Evolutionary conservation across 1,284 basidiomycete genomes (phyloP).

Genomic region (Tilletia walkeri): DNA sequence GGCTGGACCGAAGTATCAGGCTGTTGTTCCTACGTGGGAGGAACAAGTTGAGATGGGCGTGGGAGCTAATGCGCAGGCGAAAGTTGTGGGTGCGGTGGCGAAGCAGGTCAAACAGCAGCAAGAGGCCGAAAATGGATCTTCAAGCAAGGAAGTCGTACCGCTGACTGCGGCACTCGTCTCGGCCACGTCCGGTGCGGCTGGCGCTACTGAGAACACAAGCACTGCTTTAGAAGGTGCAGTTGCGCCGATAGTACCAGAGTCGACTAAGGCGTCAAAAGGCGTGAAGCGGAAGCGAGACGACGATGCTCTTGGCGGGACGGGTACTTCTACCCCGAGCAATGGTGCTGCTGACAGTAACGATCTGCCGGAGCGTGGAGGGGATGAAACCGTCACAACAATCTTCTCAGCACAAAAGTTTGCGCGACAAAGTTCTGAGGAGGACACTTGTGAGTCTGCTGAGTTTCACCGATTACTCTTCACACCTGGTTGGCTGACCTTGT

Average conservation of each 20-base stretch:
- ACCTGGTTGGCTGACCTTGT: too few relatives aligned
- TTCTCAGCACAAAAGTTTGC: conserved; percentile 37
- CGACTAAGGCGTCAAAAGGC: background rate
- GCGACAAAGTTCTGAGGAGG: background rate
- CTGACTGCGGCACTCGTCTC: conserved; percentile 9
- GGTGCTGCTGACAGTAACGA: background rate
- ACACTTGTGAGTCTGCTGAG: background rate
- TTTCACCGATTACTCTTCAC: too few relatives aligned
- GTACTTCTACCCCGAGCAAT: background rate
- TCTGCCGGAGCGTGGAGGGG: conserved; percentile 66
- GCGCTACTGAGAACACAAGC: conserved; percentile 1
- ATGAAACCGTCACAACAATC: conserved; percentile 69
- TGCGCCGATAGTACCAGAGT: background rate
- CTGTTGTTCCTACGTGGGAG: conserved; percentile 55
- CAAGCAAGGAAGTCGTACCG: conserved; percentile 17
- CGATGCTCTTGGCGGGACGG: conserved; percentile 2
- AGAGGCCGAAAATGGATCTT: conserved; percentile 24
- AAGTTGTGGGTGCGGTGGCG: conserved; percentile 17
- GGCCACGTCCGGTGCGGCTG: background rate
- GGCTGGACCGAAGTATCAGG: conserved; percentile 82
- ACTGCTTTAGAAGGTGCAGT: background rate
- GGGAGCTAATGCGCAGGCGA: conserved; percentile 27
- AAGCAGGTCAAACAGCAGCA: conserved; percentile 22
- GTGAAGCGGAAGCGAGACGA: conserved; percentile 16
- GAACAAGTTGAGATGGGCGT: conserved; percentile 40